Percentiles rank a stretch among this genome's conserved stretches.
These are phyloP conservation scores for Mycena pura DNA, from an alignment of 768 basidiomycete species.

Conservation along the genomic window DNA sequence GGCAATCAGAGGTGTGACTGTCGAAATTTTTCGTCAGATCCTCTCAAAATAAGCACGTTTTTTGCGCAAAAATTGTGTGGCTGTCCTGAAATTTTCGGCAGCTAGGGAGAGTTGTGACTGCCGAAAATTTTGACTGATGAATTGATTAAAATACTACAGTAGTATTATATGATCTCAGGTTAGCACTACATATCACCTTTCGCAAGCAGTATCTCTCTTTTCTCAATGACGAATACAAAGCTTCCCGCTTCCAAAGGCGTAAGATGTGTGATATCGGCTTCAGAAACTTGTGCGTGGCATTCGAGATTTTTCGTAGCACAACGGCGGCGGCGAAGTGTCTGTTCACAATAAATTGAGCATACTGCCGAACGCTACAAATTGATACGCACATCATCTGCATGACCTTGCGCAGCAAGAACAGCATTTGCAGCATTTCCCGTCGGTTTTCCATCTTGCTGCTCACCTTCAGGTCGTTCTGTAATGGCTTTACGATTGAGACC, in stretches of 20 bases:
- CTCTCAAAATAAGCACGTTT: too few species aligned
- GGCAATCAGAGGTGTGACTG: too few species aligned
- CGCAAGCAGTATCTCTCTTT: too few species aligned
- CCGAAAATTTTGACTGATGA: too few species aligned
- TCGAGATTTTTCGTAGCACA: not conserved
- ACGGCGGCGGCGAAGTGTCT: not conserved
- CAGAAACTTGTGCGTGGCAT: not conserved
- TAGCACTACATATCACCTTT: too few species aligned
- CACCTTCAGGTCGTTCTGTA: not conserved
- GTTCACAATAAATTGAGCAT: not conserved
- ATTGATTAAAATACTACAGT: too few species aligned
- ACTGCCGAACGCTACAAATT: not conserved
- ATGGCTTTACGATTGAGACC: not conserved
- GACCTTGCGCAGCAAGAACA: not conserved
- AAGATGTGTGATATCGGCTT: not conserved
- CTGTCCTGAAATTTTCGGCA: too few species aligned
- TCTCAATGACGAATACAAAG: not conserved
- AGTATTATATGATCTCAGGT: too few species aligned
- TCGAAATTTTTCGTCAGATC: too few species aligned
- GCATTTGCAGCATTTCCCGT: not conserved
- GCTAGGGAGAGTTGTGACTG: too few species aligned
- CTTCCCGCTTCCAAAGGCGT: not conserved
- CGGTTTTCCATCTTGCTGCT: not conserved
- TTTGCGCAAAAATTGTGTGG: too few species aligned
- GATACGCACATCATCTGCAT: not conserved